Percentiles rank a stretch among this genome's conserved stretches.
These are phyloP conservation scores for Rhizophagus clarus DNA, from an alignment of 192 early-diverging fungal genomes.

Conservation along the genomic window DNA sequence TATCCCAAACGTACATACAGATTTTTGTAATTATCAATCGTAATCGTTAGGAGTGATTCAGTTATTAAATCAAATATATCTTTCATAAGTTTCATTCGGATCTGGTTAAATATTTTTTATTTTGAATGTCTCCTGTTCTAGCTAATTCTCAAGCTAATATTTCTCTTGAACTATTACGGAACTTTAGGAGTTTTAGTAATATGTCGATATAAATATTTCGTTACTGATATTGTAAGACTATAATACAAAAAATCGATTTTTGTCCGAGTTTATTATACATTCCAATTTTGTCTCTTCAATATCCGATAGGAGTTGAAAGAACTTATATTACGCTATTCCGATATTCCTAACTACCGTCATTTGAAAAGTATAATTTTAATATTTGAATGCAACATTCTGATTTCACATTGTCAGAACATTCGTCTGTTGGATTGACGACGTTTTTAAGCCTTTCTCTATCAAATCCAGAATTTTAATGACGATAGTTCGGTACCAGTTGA, in stretches of 20 bases:
- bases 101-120: constrained; percentile 11
- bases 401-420: too few relatives aligned
- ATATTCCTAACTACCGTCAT: too few relatives aligned
- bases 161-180: constrained; percentile 19
- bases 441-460: too few relatives aligned
- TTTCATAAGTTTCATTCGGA: constrained; percentile 3
- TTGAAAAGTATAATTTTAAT: too few relatives aligned
- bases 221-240: constrained; percentile 14
- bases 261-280: neutral
- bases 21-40: neutral
- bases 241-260: neutral
- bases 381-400: too few relatives aligned
- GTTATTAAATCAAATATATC: neutral
- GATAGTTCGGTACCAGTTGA: too few relatives aligned
- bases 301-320: too few relatives aligned
- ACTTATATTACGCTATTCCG: too few relatives aligned
- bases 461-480: too few relatives aligned
- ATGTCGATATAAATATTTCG: constrained; percentile 1
- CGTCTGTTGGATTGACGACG: too few relatives aligned
- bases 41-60: neutral
- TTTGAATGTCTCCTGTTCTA: constrained; percentile 16
- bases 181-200: too few relatives aligned
- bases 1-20: too few relatives aligned
- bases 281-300: constrained; percentile 24
- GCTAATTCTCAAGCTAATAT: constrained; percentile 6